phyloP scores from a whole-genome alignment of 441 rosid genomes.

The Gossypium schwendimanii region DNA sequence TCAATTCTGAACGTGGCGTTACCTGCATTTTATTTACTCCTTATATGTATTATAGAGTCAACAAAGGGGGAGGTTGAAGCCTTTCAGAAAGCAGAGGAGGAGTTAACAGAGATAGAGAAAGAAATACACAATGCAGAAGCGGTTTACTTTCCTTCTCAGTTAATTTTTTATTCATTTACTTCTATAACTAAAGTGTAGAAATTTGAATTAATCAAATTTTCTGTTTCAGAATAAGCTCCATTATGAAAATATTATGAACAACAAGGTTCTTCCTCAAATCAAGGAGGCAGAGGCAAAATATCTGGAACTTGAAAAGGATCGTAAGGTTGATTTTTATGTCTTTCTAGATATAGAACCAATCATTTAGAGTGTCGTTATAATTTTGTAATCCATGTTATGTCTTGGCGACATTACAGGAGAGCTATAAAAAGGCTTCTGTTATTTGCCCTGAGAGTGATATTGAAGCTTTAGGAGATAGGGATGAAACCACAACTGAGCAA shows the following conservation, averaged over 20 bases:
- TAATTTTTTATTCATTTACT: not conserved
- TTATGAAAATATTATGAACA: slow-evolving; percentile 72
- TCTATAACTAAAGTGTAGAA: slow-evolving; percentile 5
- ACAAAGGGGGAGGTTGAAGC: slow-evolving; percentile 70
- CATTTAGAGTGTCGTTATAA: slow-evolving; percentile 1
- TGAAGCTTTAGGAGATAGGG: slow-evolving; percentile 70
- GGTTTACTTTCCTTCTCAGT: slow-evolving; percentile 32
- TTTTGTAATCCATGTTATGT: not conserved
- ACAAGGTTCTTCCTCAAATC: slow-evolving; percentile 67
- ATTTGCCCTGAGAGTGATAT: slow-evolving; percentile 91
- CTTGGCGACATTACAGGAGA: slow-evolving; percentile 50
- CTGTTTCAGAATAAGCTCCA: slow-evolving; percentile 60
- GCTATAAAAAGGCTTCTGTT: slow-evolving; percentile 76
- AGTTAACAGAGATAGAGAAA: slow-evolving; percentile 64
- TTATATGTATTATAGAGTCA: slow-evolving; percentile 40
- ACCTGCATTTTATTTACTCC: slow-evolving; percentile 7
- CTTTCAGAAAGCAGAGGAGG: slow-evolving; percentile 69
- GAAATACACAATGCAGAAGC: slow-evolving; percentile 50
- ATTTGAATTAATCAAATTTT: slow-evolving; percentile 20
- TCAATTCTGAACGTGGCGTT: not conserved
- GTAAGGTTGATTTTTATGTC: slow-evolving; percentile 39
- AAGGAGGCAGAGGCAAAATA: slow-evolving; percentile 55
- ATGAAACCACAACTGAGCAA: slow-evolving; percentile 78
- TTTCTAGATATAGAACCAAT: slow-evolving; percentile 12
- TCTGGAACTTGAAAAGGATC: slow-evolving; percentile 48